Evolutionary conservation across 2,329 filamentous ascomycete species (phyloP), one percentile per base, ranked within the genome.

Genomic region (Westerdykella aurantiaca): DNA sequence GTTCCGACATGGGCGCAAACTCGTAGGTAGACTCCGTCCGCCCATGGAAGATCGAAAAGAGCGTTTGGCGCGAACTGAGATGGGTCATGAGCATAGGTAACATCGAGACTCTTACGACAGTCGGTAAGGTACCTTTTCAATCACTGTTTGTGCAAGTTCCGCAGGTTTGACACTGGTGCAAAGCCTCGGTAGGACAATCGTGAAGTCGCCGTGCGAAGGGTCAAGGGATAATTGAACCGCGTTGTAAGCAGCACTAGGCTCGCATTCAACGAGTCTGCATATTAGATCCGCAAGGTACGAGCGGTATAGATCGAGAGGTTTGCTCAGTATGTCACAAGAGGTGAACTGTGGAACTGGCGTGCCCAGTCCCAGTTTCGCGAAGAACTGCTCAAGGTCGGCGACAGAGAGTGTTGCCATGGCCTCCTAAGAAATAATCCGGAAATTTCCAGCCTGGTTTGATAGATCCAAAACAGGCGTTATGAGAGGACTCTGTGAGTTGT

Each of bases 11-110:
- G 81, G 70, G 86, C 77, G 67, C 79, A 85, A 64, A 89, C 83
- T 48, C 80, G 78, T 31, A 89, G 64, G 58, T 86, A 86, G 37
- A 80, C 75, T 37, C 79, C 81, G 43, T 71, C 74, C 5, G 71
- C 66, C 10, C 73, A 69, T 10, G 85, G 85, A 53, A 80, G 80
- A 43, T 79, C 73, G 50, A 88, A 77, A 14, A 88, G 74, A 12
- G 81, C 73, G 51, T 79, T 80, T 47, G 81, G 77, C 31, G 84
- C 83, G 61, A 86, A 88, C 81, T 86, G 49, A 11, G 2, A 18
- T 46, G 14, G 41, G 31, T 10, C 13, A 7, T 38, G 22, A 11
- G 14, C 31, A 3, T 10, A 13, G 6, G 11, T 4, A 37, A 2
- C 37, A 34, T 31, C 17, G 2, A 10, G 11, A 10, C 2, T 10